These are phyloP conservation scores for Pleurotus pulmonarius DNA, from an alignment of 768 basidiomycete species.

Conservation along the genomic window DNA sequence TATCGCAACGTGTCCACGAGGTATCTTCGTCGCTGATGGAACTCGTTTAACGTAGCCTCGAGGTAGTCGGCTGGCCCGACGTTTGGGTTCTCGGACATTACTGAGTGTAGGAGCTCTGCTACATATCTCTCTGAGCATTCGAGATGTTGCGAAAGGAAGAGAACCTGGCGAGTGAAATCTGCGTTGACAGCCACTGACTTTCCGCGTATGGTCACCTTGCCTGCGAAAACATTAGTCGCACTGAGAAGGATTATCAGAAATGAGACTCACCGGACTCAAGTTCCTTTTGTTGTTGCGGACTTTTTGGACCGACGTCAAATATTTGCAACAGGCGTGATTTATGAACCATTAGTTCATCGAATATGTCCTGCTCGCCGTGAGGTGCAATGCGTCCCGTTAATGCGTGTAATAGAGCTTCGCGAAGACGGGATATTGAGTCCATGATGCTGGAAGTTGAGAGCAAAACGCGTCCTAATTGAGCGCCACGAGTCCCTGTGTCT, in stretches of 20 bases:
- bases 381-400: conserved; percentile 41
- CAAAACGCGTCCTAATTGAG: no score
- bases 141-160: conserved; percentile 80
- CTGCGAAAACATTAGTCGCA: conserved; percentile 31
- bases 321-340: conserved; percentile 59
- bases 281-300: conserved; percentile 62
- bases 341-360: conserved; percentile 69
- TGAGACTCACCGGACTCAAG: conserved; percentile 56
- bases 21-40: conserved; percentile 65
- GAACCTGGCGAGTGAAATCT: conserved; percentile 73
- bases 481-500: no score
- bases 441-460: conserved; percentile 25
- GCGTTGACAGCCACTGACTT: conserved; percentile 69
- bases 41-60: conserved; percentile 64
- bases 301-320: conserved; percentile 62
- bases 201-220: conserved; percentile 61
- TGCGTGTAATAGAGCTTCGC: conserved; percentile 45
- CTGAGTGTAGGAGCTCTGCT: conserved; percentile 62
- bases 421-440: conserved; percentile 58
- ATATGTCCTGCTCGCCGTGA: conserved; percentile 68
- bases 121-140: conserved; percentile 79
- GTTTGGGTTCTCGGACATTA: conserved; percentile 65
- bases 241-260: not conserved
- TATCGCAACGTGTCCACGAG: conserved; percentile 68
- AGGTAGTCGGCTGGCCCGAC: conserved; percentile 51